Percentiles rank a stretch among this genome's conserved stretches.
phyloP scores from a whole-genome alignment of 148 eudicot genomes.

The Camellia lanceoleosa region DNA sequence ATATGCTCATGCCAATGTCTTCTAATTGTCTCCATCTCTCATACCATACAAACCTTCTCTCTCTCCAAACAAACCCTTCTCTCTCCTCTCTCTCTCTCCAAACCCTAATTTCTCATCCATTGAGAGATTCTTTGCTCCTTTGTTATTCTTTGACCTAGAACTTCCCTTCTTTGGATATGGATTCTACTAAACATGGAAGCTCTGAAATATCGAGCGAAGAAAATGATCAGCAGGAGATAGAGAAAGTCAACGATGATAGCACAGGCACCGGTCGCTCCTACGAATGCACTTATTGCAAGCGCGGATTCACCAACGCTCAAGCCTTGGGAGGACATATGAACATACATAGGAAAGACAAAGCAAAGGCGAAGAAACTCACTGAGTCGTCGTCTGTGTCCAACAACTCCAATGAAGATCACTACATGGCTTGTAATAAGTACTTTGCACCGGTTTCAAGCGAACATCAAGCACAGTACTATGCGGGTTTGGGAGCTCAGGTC shows the following conservation, averaged over 20 bases:
- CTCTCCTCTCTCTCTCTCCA: not conserved
- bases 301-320: conserved; percentile 58
- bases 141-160: not conserved
- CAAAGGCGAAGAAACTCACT: conserved; percentile 30
- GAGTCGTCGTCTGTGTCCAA: not conserved
- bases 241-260: conserved; percentile 24
- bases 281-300: conserved; percentile 49
- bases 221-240: conserved; percentile 19
- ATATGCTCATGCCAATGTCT: not conserved
- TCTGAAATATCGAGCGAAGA: conserved; percentile 22
- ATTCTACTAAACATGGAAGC: conserved; percentile 21
- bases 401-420: not conserved
- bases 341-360: conserved; percentile 54
- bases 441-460: conserved; percentile 10
- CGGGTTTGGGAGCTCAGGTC: conserved; percentile 21
- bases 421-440: not conserved
- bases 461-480: conserved; percentile 7
- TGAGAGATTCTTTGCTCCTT: not conserved
- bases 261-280: conserved; percentile 38
- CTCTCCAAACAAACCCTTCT: not conserved
- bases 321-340: conserved; percentile 67
- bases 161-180: not conserved
- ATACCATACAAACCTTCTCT: not conserved
- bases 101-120: not conserved
- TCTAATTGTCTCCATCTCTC: not conserved